Percentiles rank a stretch among this genome's conserved stretches.
Evolutionary conservation across 163 green algal genomes (phyloP).

Genomic region (Chlorella variabilis): DNA sequence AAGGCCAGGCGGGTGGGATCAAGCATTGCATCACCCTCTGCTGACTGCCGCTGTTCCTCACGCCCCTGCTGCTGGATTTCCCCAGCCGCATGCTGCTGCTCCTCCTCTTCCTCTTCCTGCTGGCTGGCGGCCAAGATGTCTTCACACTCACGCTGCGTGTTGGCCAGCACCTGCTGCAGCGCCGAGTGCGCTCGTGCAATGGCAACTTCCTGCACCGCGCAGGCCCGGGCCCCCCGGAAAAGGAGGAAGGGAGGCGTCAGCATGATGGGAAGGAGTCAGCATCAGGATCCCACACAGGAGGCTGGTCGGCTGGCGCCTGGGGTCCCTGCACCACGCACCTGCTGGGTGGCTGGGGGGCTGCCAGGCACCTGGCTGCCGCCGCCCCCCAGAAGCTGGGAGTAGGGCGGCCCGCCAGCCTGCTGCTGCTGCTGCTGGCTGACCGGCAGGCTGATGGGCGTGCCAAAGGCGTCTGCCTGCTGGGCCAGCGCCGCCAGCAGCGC

Average conservation of each 20-base stretch:
- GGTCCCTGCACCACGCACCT: constrained; percentile 7
- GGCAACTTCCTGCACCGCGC: constrained; percentile 10
- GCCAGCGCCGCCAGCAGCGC: constrained; percentile 23
- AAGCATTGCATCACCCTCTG: neutral
- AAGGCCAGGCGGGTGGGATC: too few species aligned
- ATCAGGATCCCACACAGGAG: too few species aligned
- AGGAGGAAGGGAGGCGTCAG: too few species aligned
- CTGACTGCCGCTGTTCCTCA: neutral
- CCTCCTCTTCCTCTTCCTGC: neutral
- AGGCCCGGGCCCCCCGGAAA: too few species aligned
- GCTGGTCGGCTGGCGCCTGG: neutral
- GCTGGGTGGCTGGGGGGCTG: constrained; percentile 1
- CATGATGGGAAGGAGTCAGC: too few species aligned
- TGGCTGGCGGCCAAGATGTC: constrained; percentile 37
- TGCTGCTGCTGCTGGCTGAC: constrained; percentile 1
- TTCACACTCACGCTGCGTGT: constrained; percentile 34
- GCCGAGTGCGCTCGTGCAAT: neutral
- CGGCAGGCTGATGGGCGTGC: constrained; percentile 16
- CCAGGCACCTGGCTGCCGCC: neutral
- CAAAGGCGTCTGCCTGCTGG: constrained; percentile 27
- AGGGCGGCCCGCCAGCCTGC: neutral
- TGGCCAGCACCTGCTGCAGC: constrained; percentile 19
- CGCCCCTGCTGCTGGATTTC: neutral
- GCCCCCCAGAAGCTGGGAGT: neutral
- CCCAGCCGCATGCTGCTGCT: neutral